phyloP scores from a whole-genome alignment of 768 basidiomycete genomes.

The Strobilomyces echinocephalus region DNA sequence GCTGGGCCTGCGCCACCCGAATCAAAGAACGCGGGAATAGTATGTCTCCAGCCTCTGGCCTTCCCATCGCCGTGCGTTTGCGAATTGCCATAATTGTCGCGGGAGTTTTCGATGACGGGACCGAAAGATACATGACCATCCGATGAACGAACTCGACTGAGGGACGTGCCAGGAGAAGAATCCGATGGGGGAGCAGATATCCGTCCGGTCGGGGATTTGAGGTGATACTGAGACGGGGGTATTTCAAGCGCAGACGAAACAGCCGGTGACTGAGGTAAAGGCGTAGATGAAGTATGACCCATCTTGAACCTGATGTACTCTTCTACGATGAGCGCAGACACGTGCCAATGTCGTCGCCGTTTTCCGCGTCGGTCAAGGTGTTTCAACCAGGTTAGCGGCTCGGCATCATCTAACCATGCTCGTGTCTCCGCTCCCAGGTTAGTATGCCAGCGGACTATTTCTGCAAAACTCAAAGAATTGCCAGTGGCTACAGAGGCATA shows the following conservation, averaged over 20 bases:
- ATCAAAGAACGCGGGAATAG: constrained; percentile 27
- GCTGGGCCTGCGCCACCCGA: constrained; percentile 34
- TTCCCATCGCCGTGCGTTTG: constrained; percentile 40
- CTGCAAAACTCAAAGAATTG: constrained; percentile 41
- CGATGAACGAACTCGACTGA: constrained; percentile 35
- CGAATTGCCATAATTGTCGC: constrained; percentile 45
- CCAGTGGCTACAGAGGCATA: constrained; percentile 34
- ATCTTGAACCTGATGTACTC: constrained; percentile 51
- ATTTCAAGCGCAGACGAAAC: constrained; percentile 15
- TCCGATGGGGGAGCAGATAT: constrained; percentile 35
- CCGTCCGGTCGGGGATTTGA: constrained; percentile 15
- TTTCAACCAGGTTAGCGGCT: constrained; percentile 72
- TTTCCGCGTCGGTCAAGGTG: constrained; percentile 48
- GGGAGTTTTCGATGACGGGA: constrained; percentile 44
- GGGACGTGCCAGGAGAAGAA: constrained; percentile 37
- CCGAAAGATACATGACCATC: constrained; percentile 58
- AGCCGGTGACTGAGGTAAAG: constrained; percentile 11
- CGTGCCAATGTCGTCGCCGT: constrained; percentile 51
- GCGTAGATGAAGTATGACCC: constrained; percentile 10
- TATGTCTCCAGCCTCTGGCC: constrained; percentile 24
- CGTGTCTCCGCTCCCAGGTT: constrained; percentile 44
- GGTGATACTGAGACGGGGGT: constrained; percentile 5
- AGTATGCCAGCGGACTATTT: constrained; percentile 59
- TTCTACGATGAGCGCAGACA: constrained; percentile 67
- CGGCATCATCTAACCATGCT: constrained; percentile 54